These are phyloP conservation scores for Crithidia mellificae DNA, from an alignment of 208 protist species.

Conservation along the genomic window DNA sequence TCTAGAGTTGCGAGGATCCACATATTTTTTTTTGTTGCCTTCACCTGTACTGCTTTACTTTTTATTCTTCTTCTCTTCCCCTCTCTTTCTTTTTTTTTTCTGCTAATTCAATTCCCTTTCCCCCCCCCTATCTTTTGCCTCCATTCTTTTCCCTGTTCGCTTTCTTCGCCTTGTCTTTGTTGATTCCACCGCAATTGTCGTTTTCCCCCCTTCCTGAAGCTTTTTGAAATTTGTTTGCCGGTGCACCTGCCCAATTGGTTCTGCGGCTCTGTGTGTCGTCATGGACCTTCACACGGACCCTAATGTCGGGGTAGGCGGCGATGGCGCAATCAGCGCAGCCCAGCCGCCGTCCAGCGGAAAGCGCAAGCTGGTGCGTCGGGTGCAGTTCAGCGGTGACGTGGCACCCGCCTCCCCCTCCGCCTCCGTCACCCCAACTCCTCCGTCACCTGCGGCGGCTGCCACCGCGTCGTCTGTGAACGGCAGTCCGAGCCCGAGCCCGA, in stretches of 20 bases:
- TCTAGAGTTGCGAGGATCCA: no score
- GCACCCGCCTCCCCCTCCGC: background rate
- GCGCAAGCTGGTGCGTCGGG: constrained; percentile 22
- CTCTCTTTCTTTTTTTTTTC: constrained; percentile 7
- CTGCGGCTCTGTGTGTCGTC: background rate
- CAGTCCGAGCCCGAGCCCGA: background rate
- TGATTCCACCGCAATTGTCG: no score
- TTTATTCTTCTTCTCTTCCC: constrained; percentile 1
- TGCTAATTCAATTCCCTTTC: background rate
- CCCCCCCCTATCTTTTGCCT: no score
- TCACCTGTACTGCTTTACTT: constrained; percentile 12
- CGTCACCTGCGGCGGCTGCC: background rate
- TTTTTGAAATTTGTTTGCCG: background rate
- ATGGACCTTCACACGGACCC: constrained; percentile 29
- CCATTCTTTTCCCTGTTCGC: no score
- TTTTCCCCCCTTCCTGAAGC: no score
- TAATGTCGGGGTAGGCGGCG: background rate
- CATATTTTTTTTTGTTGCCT: constrained; percentile 7
- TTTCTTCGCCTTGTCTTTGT: no score
- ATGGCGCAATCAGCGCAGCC: background rate
- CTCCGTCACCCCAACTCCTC: background rate
- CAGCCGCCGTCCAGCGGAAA: constrained; percentile 6
- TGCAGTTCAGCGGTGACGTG: constrained; percentile 5
- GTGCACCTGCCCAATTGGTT: background rate
- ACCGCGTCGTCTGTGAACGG: background rate